A percentile compares a stretch with the other conserved stretches of the same genome.
These are phyloP conservation scores for Xylariaceae sp. DNA, from an alignment of 2,329 filamentous ascomycete genomes.

Conservation along the genomic window DNA sequence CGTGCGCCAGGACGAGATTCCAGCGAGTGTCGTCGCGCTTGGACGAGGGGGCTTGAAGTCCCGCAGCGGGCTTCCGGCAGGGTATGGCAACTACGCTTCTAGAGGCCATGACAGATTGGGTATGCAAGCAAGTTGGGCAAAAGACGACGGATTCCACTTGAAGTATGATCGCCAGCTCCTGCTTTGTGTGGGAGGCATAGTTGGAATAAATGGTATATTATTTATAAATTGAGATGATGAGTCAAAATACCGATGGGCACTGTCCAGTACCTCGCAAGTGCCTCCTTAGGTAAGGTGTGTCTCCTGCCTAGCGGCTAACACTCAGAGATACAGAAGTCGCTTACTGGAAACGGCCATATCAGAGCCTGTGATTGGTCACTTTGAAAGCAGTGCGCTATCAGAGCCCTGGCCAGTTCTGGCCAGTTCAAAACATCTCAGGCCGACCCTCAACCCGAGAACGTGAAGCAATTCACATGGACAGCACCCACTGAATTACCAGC, in stretches of 20 bases:
- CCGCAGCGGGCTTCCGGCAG: not conserved
- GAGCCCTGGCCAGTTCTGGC: too few species aligned
- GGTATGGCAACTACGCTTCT: constrained; percentile 6
- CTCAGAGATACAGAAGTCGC: not conserved
- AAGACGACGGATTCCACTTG: too few species aligned
- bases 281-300: too few species aligned
- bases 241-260: too few species aligned
- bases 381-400: constrained; percentile 7
- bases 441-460: too few species aligned
- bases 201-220: not conserved
- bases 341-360: not conserved
- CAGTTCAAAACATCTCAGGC: too few species aligned
- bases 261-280: too few species aligned
- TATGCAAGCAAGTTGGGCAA: too few species aligned
- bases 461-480: too few species aligned
- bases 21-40: constrained; percentile 8
- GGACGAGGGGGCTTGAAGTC: not conserved
- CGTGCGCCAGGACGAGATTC: constrained; percentile 11
- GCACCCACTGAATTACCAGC: too few species aligned
- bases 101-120: not conserved
- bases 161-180: too few species aligned
- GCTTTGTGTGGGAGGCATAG: not conserved
- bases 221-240: not conserved
- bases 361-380: constrained; percentile 11
- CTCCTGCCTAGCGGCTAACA: not conserved